Evolutionary conservation across 345 rosid genomes (phyloP).

Genomic region (Ailanthus altissimus): DNA sequence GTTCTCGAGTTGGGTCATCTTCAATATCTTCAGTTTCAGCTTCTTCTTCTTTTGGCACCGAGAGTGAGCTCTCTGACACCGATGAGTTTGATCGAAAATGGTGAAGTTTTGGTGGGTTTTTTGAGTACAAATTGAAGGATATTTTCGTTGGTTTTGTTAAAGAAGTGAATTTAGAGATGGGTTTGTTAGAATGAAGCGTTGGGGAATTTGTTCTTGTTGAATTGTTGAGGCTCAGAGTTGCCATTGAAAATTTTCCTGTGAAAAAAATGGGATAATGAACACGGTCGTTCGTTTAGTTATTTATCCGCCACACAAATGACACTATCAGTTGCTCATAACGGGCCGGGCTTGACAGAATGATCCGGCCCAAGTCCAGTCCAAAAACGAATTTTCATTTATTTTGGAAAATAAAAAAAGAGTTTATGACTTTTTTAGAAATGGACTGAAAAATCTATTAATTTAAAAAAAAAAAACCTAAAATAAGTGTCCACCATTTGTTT

Average conservation of each 20-base stretch:
- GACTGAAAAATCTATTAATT: too few species aligned
- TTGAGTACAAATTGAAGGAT: constrained; percentile 28
- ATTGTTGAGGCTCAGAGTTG: constrained; percentile 76
- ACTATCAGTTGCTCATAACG: background rate
- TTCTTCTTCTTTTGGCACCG: constrained; percentile 55
- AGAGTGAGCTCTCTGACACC: constrained; percentile 50
- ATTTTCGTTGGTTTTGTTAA: constrained; percentile 39
- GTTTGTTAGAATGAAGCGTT: constrained; percentile 34
- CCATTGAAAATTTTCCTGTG: constrained; percentile 47
- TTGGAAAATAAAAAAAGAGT: background rate
- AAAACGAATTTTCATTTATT: background rate
- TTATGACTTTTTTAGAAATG: too few species aligned
- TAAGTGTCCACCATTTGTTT: too few species aligned
- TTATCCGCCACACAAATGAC: constrained; percentile 38
- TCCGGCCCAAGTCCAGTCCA: background rate
- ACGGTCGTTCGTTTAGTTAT: constrained; percentile 31
- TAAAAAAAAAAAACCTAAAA: too few species aligned
- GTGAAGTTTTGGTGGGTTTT: constrained; percentile 29
- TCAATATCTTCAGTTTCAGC: constrained; percentile 33
- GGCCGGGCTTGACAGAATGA: background rate
- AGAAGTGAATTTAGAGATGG: constrained; percentile 36
- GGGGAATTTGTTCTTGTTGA: constrained; percentile 54
- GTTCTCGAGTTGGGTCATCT: constrained; percentile 77
- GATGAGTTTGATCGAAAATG: constrained; percentile 43
- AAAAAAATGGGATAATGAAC: constrained; percentile 21